Evolutionary conservation across 331 rosid species (phyloP).

Genomic region (Quercus phellos): DNA sequence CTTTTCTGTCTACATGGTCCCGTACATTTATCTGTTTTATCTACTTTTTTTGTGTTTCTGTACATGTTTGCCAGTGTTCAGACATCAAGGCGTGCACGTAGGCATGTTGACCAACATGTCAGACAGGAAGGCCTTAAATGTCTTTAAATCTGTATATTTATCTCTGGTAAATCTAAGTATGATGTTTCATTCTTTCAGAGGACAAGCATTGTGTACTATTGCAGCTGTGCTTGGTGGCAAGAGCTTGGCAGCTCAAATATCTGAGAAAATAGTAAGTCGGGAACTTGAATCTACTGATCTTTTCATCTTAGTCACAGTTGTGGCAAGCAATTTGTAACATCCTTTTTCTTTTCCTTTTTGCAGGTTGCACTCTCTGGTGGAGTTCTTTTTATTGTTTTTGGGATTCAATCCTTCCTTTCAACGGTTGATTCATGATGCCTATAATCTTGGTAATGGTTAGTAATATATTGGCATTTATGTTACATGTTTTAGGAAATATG

Average conservation of each 20-base stretch:
- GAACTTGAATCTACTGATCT: not conserved
- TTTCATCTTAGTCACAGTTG: not conserved
- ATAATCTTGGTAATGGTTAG: conserved; percentile 35
- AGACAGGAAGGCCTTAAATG: not conserved
- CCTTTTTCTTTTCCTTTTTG: not conserved
- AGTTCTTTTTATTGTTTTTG: conserved; percentile 78
- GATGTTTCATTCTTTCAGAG: conserved; percentile 47
- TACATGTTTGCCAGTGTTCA: not conserved
- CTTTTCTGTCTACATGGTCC: too few relatives aligned
- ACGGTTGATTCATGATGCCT: conserved; percentile 46
- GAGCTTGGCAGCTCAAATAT: conserved; percentile 93
- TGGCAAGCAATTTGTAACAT: not conserved
- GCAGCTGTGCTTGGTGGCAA: conserved; percentile 96
- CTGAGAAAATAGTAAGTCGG: conserved; percentile 72
- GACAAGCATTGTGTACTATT: conserved; percentile 83
- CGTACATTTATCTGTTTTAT: too few relatives aligned
- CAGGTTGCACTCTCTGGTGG: conserved; percentile 95
- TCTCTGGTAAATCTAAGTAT: conserved; percentile 6
- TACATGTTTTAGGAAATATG: not conserved
- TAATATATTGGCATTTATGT: conserved; percentile 6
- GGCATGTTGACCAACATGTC: not conserved
- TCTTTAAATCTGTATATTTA: not conserved
- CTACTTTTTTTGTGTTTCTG: too few relatives aligned
- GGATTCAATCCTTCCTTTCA: conserved; percentile 88
- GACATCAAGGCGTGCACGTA: not conserved